Percentiles rank a stretch among this genome's conserved stretches.
These are phyloP conservation scores for Nemania diffusa DNA, from an alignment of 2,329 filamentous ascomycete species.

Conservation along the genomic window DNA sequence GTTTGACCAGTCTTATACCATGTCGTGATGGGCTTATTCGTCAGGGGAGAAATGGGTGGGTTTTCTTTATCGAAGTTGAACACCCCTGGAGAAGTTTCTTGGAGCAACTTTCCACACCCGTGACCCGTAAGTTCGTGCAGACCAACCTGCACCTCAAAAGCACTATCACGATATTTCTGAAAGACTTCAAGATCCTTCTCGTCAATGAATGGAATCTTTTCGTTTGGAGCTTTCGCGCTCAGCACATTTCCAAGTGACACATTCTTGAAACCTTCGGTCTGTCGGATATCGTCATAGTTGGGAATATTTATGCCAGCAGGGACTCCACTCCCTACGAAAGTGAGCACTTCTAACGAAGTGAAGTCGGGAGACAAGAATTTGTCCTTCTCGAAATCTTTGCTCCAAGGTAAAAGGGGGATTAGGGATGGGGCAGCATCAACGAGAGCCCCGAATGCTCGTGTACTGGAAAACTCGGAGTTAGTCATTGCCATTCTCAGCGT, in stretches of 20 bases:
- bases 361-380: slow-evolving; percentile 96
- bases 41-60: slow-evolving; percentile 83
- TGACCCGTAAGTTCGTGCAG: slow-evolving; percentile 90
- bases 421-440: slow-evolving; percentile 83
- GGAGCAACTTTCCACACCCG: slow-evolving; percentile 91
- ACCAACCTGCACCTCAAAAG: slow-evolving; percentile 96
- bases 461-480: slow-evolving; percentile 58
- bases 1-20: slow-evolving; percentile 97
- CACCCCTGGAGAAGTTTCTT: slow-evolving; percentile 82
- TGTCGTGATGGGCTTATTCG: slow-evolving; percentile 78
- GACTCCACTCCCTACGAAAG: slow-evolving; percentile 77
- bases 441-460: slow-evolving; percentile 84
- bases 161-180: slow-evolving; percentile 82
- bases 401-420: slow-evolving; percentile 92
- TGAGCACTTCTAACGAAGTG: slow-evolving; percentile 90
- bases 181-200: slow-evolving; percentile 81
- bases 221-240: slow-evolving; percentile 88
- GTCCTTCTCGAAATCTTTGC: slow-evolving; percentile 91
- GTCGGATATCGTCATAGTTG: slow-evolving; percentile 64
- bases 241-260: slow-evolving; percentile 94
- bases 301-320: slow-evolving; percentile 74
- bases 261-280: slow-evolving; percentile 90
- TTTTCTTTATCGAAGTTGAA: slow-evolving; percentile 90
- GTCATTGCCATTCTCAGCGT: background rate
- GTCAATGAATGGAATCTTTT: slow-evolving; percentile 90